These are phyloP conservation scores for Podaxis sp. DNA, from an alignment of 768 basidiomycete species.

Conservation along the genomic window DNA sequence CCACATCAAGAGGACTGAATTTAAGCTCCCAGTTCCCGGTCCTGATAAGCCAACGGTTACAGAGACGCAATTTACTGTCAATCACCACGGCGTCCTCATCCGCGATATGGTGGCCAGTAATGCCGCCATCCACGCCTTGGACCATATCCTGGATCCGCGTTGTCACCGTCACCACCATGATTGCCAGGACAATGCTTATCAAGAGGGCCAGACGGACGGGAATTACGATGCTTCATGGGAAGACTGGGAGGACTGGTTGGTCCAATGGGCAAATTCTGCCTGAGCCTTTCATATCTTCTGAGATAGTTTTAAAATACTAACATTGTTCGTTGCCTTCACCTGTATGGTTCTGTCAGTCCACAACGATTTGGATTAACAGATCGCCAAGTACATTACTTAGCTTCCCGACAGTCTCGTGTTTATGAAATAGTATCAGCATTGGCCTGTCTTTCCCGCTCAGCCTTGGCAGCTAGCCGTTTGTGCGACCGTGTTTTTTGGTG, in stretches of 20 bases:
- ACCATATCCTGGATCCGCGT: slow-evolving; percentile 42
- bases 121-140: slow-evolving; percentile 55
- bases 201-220: not conserved
- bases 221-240: slow-evolving; percentile 25
- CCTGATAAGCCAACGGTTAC: slow-evolving; percentile 27
- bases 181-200: slow-evolving; percentile 1
- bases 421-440: slow-evolving; percentile 24
- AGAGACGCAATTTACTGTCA: slow-evolving; percentile 40
- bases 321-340: not conserved
- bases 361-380: no score
- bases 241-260: slow-evolving; percentile 54
- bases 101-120: slow-evolving; percentile 55
- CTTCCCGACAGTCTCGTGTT: not conserved
- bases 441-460: not conserved
- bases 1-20: slow-evolving; percentile 45
- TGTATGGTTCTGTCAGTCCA: not conserved
- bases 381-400: not conserved
- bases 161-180: slow-evolving; percentile 12
- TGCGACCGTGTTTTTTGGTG: slow-evolving; percentile 62
- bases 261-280: slow-evolving; percentile 38
- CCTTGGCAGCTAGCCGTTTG: slow-evolving; percentile 41
- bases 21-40: slow-evolving; percentile 35
- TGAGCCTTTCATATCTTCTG: not conserved
- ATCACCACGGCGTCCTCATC: slow-evolving; percentile 35
- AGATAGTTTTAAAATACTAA: not conserved